These are phyloP conservation scores for Magnaporthiopsis rhizophila DNA, from an alignment of 2,329 filamentous ascomycete species.

Conservation along the genomic window DNA sequence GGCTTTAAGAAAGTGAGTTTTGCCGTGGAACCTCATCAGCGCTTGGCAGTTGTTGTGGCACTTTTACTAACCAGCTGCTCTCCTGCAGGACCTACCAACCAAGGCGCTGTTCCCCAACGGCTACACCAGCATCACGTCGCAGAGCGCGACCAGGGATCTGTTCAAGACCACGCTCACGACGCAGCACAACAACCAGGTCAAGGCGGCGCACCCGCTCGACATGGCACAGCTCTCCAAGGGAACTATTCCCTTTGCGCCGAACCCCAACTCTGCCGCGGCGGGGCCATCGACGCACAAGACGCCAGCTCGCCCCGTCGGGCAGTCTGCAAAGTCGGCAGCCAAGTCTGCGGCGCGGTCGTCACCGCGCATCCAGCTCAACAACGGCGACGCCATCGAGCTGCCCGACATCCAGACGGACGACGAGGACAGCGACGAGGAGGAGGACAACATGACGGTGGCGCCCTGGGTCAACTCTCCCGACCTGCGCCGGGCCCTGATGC, in stretches of 20 bases:
- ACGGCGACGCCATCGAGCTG: slow-evolving; percentile 82
- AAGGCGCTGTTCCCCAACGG: slow-evolving; percentile 55
- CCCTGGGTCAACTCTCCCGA: slow-evolving; percentile 87
- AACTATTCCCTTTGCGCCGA: slow-evolving; percentile 82
- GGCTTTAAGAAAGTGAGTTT: slow-evolving; percentile 56
- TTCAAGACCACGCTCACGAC: slow-evolving; percentile 59
- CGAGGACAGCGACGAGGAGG: slow-evolving; percentile 55
- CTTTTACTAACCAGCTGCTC: neutral
- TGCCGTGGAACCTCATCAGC: neutral
- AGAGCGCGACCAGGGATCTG: slow-evolving; percentile 44
- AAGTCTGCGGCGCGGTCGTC: slow-evolving; percentile 62
- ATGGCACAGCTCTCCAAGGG: slow-evolving; percentile 83
- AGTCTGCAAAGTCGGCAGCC: slow-evolving; percentile 24
- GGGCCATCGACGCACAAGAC: slow-evolving; percentile 49
- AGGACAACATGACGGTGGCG: slow-evolving; percentile 52
- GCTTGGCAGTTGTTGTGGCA: neutral
- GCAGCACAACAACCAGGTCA: slow-evolving; percentile 55
- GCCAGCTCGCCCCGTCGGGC: slow-evolving; percentile 46
- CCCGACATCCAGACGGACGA: slow-evolving; percentile 95
- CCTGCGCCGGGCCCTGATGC: slow-evolving; percentile 63
- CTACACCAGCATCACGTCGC: slow-evolving; percentile 40
- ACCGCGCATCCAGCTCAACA: slow-evolving; percentile 63
- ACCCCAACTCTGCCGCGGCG: slow-evolving; percentile 43
- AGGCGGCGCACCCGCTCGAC: slow-evolving; percentile 63
- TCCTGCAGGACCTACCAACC: slow-evolving; percentile 45